Base-by-base conservation (phyloP, 441 rosid genomes). In the Populus trichocarpa region DNA sequence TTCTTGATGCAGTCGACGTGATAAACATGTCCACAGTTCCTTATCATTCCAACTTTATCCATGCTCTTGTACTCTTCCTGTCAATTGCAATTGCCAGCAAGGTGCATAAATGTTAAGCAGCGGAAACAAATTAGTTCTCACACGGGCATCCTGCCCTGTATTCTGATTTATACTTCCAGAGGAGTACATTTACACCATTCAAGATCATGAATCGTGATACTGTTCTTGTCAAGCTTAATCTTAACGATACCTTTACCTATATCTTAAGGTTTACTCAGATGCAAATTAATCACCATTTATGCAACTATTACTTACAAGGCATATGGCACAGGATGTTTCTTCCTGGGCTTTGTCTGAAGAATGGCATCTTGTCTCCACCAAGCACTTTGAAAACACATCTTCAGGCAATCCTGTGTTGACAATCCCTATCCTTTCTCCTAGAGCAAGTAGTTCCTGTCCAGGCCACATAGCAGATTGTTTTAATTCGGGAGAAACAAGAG, bases 371-470 rank as follows among this genome's bases (percentile, higher is more conserved):
- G 87, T 84, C 78, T 84, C 89, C 40, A 73, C 82, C 88, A 94
- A 80, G 80, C 93, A 87, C 75, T 84, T 87, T 4, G 88, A 80
- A 80, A 92, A 77, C 65, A 70, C 74, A 42, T 83, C 86, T 79
- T 85, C 89, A 3, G 97, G 85, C 82, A 94, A 80, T 61, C 97
- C 96, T 5, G 95, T 92, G 82, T 79, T 91, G 36, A 92, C 98
- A 73, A 72, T 86, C 71, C 96, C 96, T 59, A 94, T 94, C 79
- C 95, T 90, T 79, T 94, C 98, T 25, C 96, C 98, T 4, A 94
- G 84, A 12, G 90, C 97, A 82, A 94, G 89, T 64, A 94, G 83
- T 68, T 94, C 98, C 97, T 94, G 93, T 35, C 53, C 77, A 40
- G 20, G 10, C 10, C 26, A 74, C 36, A 72, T 40, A 61, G 42